Base-by-base conservation (phyloP, 2,329 filamentous ascomycete species). In the Apiospora arundinis region DNA sequence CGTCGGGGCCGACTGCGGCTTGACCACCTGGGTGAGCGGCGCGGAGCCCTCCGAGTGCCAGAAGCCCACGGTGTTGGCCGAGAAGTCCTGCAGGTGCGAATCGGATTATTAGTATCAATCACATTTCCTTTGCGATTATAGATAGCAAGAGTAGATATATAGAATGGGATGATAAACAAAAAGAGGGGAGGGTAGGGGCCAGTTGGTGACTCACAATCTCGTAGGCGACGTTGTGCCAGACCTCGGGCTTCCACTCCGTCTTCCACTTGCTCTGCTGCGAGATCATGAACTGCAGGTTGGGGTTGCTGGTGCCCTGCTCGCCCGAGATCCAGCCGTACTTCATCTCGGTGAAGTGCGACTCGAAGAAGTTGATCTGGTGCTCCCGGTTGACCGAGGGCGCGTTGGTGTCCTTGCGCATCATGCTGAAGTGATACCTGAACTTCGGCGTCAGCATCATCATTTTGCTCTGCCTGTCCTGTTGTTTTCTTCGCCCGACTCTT, bases 141-240 rank as follows among this genome's bases (percentile, higher is more conserved):
- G n/a, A n/a, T n/a, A n/a, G n/a, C n/a, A n/a, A n/a, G n/a, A n/a
- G n/a, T n/a, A n/a, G n/a, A n/a, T n/a, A n/a, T n/a, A n/a, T n/a
- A n/a, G n/a, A n/a, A n/a, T n/a, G n/a, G n/a, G n/a, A 40, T 40
- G 89, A 70, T 93, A 84, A 74, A 92, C 88, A 67, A 93, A 23
- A n/a, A 52, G 2, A 4, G 4, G 9, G 23, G 14, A 37, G n/a
- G 2, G 8, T 2, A 5, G 6, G 32, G 16, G 9, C 16, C 21
- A 85, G 93, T 88, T 71, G 92, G 66, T 40, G 18, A 25, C 48
- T 69, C 0, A 42, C 88, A 72, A 93, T 92, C 79, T 91, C 91
- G 77, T 93, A 93, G 65, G 91, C 92, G 76, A 93, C 86, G 78
- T 94, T 94, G 80, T 94, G 92, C 92, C 92, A 94, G 16, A 90